Conservation (phyloP, 352 stramenopile species). For the Pseudoperonospora humuli region DNA sequence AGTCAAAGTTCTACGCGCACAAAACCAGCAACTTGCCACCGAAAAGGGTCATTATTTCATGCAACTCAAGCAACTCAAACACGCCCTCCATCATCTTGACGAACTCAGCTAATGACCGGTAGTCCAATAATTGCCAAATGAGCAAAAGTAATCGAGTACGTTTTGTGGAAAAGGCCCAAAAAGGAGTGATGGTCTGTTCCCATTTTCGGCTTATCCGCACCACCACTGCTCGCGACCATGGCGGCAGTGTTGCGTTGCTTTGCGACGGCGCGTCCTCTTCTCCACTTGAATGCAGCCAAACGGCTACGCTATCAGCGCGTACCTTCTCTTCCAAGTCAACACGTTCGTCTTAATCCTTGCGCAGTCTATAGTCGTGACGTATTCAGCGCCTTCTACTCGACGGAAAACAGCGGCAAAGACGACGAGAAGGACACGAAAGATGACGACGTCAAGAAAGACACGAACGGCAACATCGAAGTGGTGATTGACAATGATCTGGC, state of each 20-base stretch:
- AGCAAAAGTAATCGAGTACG: too few species aligned
- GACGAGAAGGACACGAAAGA: slow-evolving; percentile 21
- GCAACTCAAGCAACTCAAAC: slow-evolving; percentile 71
- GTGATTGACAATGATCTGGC: slow-evolving; percentile 56
- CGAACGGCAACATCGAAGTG: slow-evolving; percentile 24
- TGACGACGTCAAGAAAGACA: slow-evolving; percentile 21
- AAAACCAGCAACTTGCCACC: slow-evolving; percentile 53
- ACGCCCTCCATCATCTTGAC: slow-evolving; percentile 64
- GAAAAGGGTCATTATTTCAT: slow-evolving; percentile 69
- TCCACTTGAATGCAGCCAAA: neutral
- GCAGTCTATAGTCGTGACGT: slow-evolving; percentile 2
- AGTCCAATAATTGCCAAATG: too few species aligned
- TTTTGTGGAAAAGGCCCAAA: too few species aligned
- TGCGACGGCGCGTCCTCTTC: slow-evolving; percentile 15
- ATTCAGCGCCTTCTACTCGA: slow-evolving; percentile 26
- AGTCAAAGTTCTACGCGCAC: slow-evolving; percentile 58
- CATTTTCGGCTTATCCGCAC: too few species aligned
- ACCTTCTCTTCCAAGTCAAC: neutral
- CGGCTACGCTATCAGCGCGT: slow-evolving; percentile 2
- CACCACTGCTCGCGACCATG: neutral
- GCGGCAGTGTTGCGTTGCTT: slow-evolving; percentile 29
- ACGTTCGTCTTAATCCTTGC: slow-evolving; percentile 6
- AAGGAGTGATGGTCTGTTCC: too few species aligned
- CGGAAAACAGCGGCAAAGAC: slow-evolving; percentile 14
- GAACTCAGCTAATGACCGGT: slow-evolving; percentile 40